These are phyloP conservation scores for Candida verbasci DNA, from an alignment of 805 yeast species.

Conservation along the genomic window DNA sequence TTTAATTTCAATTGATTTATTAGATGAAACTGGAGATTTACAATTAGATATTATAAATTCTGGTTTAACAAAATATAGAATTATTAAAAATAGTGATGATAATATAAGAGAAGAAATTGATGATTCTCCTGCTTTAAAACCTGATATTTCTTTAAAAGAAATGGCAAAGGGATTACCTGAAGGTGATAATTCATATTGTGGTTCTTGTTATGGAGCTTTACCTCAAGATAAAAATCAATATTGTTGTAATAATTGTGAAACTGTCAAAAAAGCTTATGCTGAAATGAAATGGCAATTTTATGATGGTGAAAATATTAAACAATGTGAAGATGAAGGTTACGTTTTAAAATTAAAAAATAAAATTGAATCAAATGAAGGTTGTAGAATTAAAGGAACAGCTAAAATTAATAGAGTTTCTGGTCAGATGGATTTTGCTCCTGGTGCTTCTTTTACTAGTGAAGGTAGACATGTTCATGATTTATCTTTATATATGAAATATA, in stretches of 20 bases:
- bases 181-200: constrained; percentile 52
- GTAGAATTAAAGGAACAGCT: constrained; percentile 78
- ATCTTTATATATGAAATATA: constrained; percentile 58
- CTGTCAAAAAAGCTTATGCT: constrained; percentile 77
- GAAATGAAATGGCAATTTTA: constrained; percentile 79
- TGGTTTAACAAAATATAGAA: constrained; percentile 68
- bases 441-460: constrained; percentile 58
- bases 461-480: constrained; percentile 81
- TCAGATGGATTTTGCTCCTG: constrained; percentile 94
- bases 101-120: constrained; percentile 18
- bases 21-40: constrained; percentile 85
- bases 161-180: constrained; percentile 29
- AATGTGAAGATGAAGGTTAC: constrained; percentile 88
- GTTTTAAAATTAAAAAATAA: constrained; percentile 56
- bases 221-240: constrained; percentile 51
- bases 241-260: constrained; percentile 84
- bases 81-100: constrained; percentile 46
- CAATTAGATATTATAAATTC: constrained; percentile 67
- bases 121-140: constrained; percentile 23
- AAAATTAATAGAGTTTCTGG: constrained; percentile 84
- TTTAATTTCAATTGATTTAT: constrained; percentile 70
- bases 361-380: constrained; percentile 66
- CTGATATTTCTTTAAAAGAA: constrained; percentile 22
- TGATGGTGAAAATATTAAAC: constrained; percentile 83
- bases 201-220: constrained; percentile 84